These are phyloP conservation scores for Colletotrichum trifolii DNA, from an alignment of 2,329 filamentous ascomycete genomes.

Conservation along the genomic window DNA sequence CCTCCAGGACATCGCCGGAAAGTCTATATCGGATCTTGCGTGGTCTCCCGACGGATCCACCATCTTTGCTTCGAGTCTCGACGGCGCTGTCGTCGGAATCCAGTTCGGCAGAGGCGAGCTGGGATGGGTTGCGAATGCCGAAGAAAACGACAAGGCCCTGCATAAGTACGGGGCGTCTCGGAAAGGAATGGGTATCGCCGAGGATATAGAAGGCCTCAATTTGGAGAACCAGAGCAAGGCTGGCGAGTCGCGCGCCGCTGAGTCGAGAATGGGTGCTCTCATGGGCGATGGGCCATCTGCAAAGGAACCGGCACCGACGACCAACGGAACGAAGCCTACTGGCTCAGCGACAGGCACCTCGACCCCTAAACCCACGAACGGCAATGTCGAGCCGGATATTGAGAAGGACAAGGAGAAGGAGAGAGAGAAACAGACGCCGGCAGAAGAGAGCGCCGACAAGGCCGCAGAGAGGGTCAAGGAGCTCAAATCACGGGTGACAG, in stretches of 20 bases:
- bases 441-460: slow-evolving; percentile 64
- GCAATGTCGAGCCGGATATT: slow-evolving; percentile 48
- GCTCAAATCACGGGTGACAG: slow-evolving; percentile 90
- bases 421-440: slow-evolving; percentile 48
- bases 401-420: slow-evolving; percentile 44
- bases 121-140: slow-evolving; percentile 84
- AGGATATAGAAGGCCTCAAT: slow-evolving; percentile 88
- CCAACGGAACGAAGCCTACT: slow-evolving; percentile 62
- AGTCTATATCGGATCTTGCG: slow-evolving; percentile 92
- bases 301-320: slow-evolving; percentile 59
- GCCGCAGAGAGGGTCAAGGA: slow-evolving; percentile 64
- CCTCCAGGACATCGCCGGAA: slow-evolving; percentile 86
- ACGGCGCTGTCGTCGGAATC: slow-evolving; percentile 85
- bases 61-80: slow-evolving; percentile 86
- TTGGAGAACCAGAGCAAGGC: slow-evolving; percentile 93
- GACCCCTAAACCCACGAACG: slow-evolving; percentile 54
- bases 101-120: slow-evolving; percentile 89
- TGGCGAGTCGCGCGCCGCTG: slow-evolving; percentile 87
- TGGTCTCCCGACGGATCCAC: slow-evolving; percentile 94
- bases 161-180: slow-evolving; percentile 92
- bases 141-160: slow-evolving; percentile 92
- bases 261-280: slow-evolving; percentile 96
- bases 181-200: slow-evolving; percentile 89
- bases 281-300: slow-evolving; percentile 83
- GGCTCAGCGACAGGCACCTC: slow-evolving; percentile 45